A percentile compares a stretch with the other conserved stretches of the same genome.
phyloP scores from a whole-genome alignment of 139 green algal species.

The Nannochloris sp. region DNA sequence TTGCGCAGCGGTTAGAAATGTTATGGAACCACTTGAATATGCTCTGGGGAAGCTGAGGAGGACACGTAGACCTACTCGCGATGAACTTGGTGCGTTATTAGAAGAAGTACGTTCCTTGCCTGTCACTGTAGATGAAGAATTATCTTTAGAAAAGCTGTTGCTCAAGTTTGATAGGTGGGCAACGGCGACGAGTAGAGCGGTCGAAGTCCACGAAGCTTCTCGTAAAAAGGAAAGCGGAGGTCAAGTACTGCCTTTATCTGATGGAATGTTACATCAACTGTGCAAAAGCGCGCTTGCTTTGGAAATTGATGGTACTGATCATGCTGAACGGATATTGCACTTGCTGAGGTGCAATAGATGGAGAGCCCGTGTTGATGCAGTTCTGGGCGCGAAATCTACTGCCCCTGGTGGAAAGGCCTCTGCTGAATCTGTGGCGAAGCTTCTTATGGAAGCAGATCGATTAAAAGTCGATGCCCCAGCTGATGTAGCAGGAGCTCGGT shows the following conservation, averaged over 20 bases:
- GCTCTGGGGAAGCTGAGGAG: slow-evolving; percentile 15
- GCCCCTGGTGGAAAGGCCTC: background rate
- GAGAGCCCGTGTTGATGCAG: slow-evolving; percentile 18
- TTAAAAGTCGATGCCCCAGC: slow-evolving; percentile 2
- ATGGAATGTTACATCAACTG: slow-evolving; percentile 25
- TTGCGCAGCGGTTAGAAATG: slow-evolving; percentile 37
- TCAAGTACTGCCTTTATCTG: slow-evolving; percentile 18
- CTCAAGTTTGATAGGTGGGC: slow-evolving; percentile 35
- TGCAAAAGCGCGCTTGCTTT: slow-evolving; percentile 26
- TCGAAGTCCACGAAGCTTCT: slow-evolving; percentile 31
- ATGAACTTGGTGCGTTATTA: slow-evolving; percentile 31
- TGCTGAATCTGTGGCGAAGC: slow-evolving; percentile 23
- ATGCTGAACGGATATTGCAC: slow-evolving; percentile 21
- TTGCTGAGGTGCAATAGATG: slow-evolving; percentile 39
- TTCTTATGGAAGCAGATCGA: slow-evolving; percentile 30
- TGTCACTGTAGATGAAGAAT: slow-evolving; percentile 15
- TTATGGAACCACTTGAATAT: slow-evolving; percentile 14
- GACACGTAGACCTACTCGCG: slow-evolving; percentile 18
- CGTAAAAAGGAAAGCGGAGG: background rate
- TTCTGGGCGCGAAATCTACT: background rate
- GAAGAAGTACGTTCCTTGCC: slow-evolving; percentile 31
- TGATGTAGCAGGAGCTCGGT: slow-evolving; percentile 12
- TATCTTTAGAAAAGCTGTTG: slow-evolving; percentile 21
- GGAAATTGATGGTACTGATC: slow-evolving; percentile 29
- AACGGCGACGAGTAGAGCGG: slow-evolving; percentile 19